Evolutionary conservation across 2,329 filamentous ascomycete species (phyloP), one percentile per base, ranked within the genome.

Genomic region (Xylaria sp.): DNA sequence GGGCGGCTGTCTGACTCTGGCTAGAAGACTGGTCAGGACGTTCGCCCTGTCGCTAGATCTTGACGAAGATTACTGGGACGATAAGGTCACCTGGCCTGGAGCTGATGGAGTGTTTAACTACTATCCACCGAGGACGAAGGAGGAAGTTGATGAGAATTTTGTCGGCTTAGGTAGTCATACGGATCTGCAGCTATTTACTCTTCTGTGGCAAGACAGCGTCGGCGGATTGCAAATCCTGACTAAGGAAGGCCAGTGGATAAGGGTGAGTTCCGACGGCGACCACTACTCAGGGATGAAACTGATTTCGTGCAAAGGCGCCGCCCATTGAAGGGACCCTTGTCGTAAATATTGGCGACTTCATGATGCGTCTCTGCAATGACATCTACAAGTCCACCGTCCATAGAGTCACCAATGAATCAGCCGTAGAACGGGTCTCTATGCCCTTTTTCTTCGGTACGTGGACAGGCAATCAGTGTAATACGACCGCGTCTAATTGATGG

Each of bases 1-100:
- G 72, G 64, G 69, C 18, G 67, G 72, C 6, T 79, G 78, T 37
- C 70, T 86, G 9, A 70, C 60, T 0, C 71, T 86, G 1, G 78
- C 82, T 1, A 73, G 83, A 19, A 74, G 72, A 34, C 65, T 86
- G 26, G 75, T 82, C 2, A 71, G 73, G 4, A 69, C 77, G 6
- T 84, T 87, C 60, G 82, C 83, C 0, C 71, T 87, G 2, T 78
- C 77, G 4, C 72, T 86, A 2, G 75, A 76, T 9, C 69, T 86
- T 2, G 73, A 76, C 0, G 83, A 86, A 61, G 63, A 75, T 29
- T 79, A 80, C 50, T 85, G 86, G 62, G 82, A 85, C 55, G 69
- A 70, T 2, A 78, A 82, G 48, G 77, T 78, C 17, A 77, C 74
- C 0, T 76, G 80, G 57, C 83, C 83, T 0, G 82, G 75, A 29